These are phyloP conservation scores for Alternaria panax DNA, from an alignment of 2,329 filamentous ascomycete genomes.

Conservation along the genomic window DNA sequence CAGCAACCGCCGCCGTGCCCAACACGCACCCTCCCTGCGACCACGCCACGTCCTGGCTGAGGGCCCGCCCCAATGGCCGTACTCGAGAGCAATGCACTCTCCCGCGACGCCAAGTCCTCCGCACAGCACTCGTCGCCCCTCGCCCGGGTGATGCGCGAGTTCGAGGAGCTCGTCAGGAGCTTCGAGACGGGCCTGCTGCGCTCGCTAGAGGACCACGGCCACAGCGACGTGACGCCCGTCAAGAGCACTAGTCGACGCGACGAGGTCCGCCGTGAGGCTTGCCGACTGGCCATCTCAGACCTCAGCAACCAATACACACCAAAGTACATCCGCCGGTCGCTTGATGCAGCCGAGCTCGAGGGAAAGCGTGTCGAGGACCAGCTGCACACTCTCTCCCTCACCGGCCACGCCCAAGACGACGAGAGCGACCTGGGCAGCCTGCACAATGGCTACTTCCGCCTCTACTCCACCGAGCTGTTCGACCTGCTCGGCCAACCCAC, in stretches of 20 bases:
- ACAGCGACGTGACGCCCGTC: constrained; percentile 1
- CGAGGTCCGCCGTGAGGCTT: constrained; percentile 38
- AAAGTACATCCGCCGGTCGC: constrained; percentile 42
- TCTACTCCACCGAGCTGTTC: constrained; percentile 48
- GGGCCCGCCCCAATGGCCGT: constrained; percentile 36
- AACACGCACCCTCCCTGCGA: constrained; percentile 6
- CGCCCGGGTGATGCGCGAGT: constrained; percentile 44
- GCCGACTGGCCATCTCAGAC: constrained; percentile 43
- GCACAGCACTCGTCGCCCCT: constrained; percentile 25
- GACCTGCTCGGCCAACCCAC: constrained; percentile 46
- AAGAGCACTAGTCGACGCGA: constrained; percentile 18
- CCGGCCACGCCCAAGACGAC: constrained; percentile 4
- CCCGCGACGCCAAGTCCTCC: constrained; percentile 27
- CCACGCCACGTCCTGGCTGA: constrained; percentile 14
- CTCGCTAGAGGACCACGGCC: constrained; percentile 31
- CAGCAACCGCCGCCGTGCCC: constrained; percentile 7
- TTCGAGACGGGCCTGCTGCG: constrained; percentile 42
- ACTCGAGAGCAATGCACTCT: constrained; percentile 32
- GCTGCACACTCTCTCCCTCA: constrained; percentile 28
- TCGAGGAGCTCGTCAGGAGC: constrained; percentile 39
- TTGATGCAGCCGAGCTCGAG: constrained; percentile 38
- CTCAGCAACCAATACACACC: constrained; percentile 42
- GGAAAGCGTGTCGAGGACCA: constrained; percentile 44
- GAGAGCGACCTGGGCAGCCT: constrained; percentile 31
- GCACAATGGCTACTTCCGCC: constrained; percentile 46